Evolutionary conservation across 805 yeast species (phyloP).

Genomic region (Millerozyma miso): DNA sequence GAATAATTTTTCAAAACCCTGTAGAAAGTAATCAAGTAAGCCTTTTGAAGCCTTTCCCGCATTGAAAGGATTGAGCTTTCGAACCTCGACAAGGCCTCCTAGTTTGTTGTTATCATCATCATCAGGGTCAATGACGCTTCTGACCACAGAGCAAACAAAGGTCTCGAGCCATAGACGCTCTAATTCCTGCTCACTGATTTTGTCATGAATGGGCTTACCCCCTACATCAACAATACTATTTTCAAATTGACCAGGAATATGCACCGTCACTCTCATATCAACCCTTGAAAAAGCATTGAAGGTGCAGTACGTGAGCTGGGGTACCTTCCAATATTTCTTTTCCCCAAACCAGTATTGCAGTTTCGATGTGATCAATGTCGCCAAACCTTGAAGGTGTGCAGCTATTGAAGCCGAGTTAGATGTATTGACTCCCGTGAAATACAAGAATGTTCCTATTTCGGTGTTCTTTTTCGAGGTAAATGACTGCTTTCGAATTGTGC

Average conservation of each 20-base stretch:
- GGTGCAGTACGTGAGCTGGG: slow-evolving; percentile 65
- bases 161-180: slow-evolving; percentile 50
- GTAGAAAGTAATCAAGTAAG: slow-evolving; percentile 45
- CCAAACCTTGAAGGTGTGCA: slow-evolving; percentile 64
- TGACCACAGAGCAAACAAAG: slow-evolving; percentile 64
- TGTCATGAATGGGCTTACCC: slow-evolving; percentile 52
- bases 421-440: slow-evolving; percentile 72
- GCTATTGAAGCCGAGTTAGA: slow-evolving; percentile 76
- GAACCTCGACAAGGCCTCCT: slow-evolving; percentile 73
- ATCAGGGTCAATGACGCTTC: slow-evolving; percentile 64
- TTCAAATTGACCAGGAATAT: slow-evolving; percentile 71
- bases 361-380: slow-evolving; percentile 55
- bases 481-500: slow-evolving; percentile 43
- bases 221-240: slow-evolving; percentile 46
- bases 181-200: slow-evolving; percentile 48
- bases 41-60: slow-evolving; percentile 42
- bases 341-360: slow-evolving; percentile 80
- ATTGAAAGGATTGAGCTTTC: slow-evolving; percentile 74
- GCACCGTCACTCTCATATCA: slow-evolving; percentile 70
- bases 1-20: slow-evolving; percentile 64
- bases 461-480: slow-evolving; percentile 39
- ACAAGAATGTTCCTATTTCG: slow-evolving; percentile 66
- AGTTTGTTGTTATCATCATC: slow-evolving; percentile 59
- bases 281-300: slow-evolving; percentile 58
- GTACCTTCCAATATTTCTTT: slow-evolving; percentile 62